Base-by-base conservation (phyloP, 2,329 filamentous ascomycete genomes). In the Fusarium annulatum region DNA sequence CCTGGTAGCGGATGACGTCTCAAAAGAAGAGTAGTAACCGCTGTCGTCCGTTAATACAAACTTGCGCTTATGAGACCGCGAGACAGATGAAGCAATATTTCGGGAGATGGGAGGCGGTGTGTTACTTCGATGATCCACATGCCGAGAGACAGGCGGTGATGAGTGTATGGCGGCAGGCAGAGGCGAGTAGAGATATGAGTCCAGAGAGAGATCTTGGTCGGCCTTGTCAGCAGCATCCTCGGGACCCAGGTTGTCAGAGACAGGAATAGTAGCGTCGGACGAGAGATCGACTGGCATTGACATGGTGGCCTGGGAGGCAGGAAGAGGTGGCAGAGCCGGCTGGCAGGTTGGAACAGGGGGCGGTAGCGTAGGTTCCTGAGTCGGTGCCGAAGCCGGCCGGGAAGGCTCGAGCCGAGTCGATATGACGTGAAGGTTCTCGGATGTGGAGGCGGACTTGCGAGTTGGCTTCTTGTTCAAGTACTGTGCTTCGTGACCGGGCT, bases 21-120 rank as follows among this genome's bases (percentile, higher is more conserved):
- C 95, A 23, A 98, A 88, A 0, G 95, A 98, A 3, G 96, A 98
- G 80, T 97, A 97, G 82, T 98, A 99, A 45, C 96, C 96, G 80
- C 96, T 98, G 82, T 99, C 96, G 78, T 89, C 94, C 86, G 97
- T 92, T 18, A 93, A 92, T 36, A 89, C 89, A 77, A 93, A 90
- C 81, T 94, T 96, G 74, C 93, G 92, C 83, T 94, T 94, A 74
- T 92, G 91, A 43, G 91, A 89, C 58, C 90, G 90, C 57, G 86
- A 84, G 48, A 88, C 88, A n/a, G 93, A 93, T 26, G 91, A 91
- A 43, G 87, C 84, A 42, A 87, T 85, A 52, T 90, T 87, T 64
- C 88, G 88, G 43, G 88, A 88, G 56, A 88, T 87, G 30, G 93
- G 91, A 38, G 95, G 94, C 23, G 96, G 94, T 11, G 95, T 97